Conservation (phyloP, 1,139 yeast species). For the Pneumocystis sp. region DNA sequence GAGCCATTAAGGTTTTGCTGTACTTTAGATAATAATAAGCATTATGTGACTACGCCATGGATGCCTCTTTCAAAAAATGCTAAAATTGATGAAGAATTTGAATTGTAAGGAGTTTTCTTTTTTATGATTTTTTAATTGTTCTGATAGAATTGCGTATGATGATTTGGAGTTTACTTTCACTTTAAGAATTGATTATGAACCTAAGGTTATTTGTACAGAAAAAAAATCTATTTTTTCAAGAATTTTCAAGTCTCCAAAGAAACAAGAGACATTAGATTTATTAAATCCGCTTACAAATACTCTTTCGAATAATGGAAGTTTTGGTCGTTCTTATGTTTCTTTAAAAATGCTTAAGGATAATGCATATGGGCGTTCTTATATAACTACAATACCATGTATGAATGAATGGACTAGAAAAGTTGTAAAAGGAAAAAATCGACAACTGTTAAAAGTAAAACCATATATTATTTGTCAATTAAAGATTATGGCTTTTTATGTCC, state of each 20-base stretch:
- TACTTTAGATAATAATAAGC: slow-evolving; percentile 79
- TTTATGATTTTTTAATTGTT: background rate
- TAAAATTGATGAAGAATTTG: slow-evolving; percentile 69
- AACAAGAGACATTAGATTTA: background rate
- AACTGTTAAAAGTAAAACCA: slow-evolving; percentile 4
- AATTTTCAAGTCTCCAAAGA: slow-evolving; percentile 7
- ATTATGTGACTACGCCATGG: slow-evolving; percentile 64
- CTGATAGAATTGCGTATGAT: slow-evolving; percentile 37
- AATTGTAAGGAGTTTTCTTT: slow-evolving; percentile 26
- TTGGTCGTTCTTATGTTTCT: slow-evolving; percentile 9
- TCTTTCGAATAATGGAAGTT: slow-evolving; percentile 9
- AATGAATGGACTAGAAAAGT: slow-evolving; percentile 17
- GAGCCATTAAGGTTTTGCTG: slow-evolving; percentile 9
- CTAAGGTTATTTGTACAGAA: background rate
- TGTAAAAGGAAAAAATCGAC: slow-evolving; percentile 4
- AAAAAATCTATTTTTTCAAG: slow-evolving; percentile 3
- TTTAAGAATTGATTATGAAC: slow-evolving; percentile 34
- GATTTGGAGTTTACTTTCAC: slow-evolving; percentile 59
- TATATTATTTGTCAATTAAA: slow-evolving; percentile 11
- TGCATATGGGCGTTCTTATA: slow-evolving; percentile 11
- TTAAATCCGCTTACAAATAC: slow-evolving; percentile 3
- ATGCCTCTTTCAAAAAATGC: slow-evolving; percentile 32
- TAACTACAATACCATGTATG: slow-evolving; percentile 8
- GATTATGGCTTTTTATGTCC: slow-evolving; percentile 9
- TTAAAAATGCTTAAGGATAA: slow-evolving; percentile 5